phyloP scores from a whole-genome alignment of 306 rosid species.

The Malus orientalis region DNA sequence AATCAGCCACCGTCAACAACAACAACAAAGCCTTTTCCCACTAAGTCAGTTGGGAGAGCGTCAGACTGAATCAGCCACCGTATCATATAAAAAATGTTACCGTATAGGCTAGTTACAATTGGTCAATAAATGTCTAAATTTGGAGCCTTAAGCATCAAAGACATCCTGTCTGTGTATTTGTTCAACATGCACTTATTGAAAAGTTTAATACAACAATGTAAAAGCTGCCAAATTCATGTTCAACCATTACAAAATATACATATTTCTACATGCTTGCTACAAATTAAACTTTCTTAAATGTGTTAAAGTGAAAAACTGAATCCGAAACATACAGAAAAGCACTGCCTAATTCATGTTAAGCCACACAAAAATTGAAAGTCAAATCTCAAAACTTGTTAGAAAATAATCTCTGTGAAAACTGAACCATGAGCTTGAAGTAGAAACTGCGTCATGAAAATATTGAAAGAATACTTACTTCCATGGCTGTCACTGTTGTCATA shows the following conservation, averaged over 20 bases:
- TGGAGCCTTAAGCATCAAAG: background rate
- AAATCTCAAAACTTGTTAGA: background rate
- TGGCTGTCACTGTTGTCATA: conserved; percentile 72
- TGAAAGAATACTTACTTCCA: conserved; percentile 40
- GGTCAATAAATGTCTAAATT: background rate
- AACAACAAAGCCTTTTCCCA: too few relatives aligned
- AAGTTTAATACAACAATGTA: background rate
- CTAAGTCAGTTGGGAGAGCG: too few relatives aligned
- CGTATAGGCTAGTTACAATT: background rate
- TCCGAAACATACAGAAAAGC: background rate
- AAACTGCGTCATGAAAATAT: background rate
- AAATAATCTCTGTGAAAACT: background rate
- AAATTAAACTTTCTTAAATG: background rate
- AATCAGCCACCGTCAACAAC: background rate
- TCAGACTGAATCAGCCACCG: background rate
- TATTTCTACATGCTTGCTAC: background rate
- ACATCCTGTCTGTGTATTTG: background rate
- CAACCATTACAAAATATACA: background rate
- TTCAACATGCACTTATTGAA: background rate
- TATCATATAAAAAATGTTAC: background rate
- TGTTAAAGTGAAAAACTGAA: background rate
- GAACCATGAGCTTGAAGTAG: background rate
- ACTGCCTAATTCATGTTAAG: background rate
- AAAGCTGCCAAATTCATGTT: background rate
- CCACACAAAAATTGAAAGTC: background rate